Base-by-base conservation (phyloP, 2,329 filamentous ascomycete genomes). In the Mollisiaceae sp. region DNA sequence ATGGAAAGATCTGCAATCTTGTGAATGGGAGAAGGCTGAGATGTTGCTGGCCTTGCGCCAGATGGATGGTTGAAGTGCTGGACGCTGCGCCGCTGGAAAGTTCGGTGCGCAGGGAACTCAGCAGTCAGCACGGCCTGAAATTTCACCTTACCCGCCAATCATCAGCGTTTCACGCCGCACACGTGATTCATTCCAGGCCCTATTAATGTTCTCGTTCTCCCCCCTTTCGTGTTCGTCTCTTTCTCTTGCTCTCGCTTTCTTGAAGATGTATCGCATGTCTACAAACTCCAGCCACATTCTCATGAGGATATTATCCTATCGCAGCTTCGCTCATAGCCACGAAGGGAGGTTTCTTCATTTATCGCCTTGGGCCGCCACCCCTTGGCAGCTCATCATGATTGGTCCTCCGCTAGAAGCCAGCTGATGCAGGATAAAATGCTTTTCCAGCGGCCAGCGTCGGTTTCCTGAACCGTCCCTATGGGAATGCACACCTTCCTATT, bases 401-500 rank as follows among this genome's bases (percentile, higher is more conserved):
- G 27, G 27, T 32, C 27, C 6, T 32, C 8, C 4, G 38, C 38
- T 9, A 41, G 38, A 5, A 41, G 27, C 27, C 27, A 32, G 3
- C 27, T 32, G 27, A 32, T 32, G 3, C 27, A 32, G 3, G 27
- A 6, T 32, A 32, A 32, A 32, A 32, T 32, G 27, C 27, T 6
- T 32, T 32, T 32, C 27, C 27, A 3, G 27, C 27, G 38, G 12
- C 12, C 38, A 41, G 15, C 15, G 4, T 12, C 38, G 15, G 38
- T 41, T 12, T 41, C 38, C 8, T 14, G 12, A 41, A 41, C 38
- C 38, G 38, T 14, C 15, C 15, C 38, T 9, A 41, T 41, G 8
- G 24, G 32, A 35, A n/a, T 18, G 22, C 27, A 35, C 50, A 54
- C 50, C 50, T 54, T 54, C 50, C 50, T 54, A n/a, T 54, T 54